phyloP scores from a whole-genome alignment of 1,139 yeast genomes.

The Geotrichum phurueaensis region DNA sequence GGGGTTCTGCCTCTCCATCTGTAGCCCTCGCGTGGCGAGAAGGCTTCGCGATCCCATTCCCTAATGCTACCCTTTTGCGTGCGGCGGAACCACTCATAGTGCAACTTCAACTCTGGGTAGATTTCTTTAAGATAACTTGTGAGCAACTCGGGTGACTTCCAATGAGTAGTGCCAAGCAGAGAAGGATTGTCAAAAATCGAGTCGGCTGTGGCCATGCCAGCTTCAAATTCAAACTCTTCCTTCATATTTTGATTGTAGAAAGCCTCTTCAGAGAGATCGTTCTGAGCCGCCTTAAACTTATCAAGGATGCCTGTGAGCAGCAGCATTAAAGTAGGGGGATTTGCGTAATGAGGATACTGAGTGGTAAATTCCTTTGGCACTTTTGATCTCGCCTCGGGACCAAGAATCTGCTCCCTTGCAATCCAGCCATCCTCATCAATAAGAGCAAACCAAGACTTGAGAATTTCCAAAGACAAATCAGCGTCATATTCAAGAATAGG shows the following conservation, averaged over 20 bases:
- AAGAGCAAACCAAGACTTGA: constrained; percentile 80
- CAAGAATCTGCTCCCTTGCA: constrained; percentile 90
- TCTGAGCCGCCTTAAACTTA: constrained; percentile 33
- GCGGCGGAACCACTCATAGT: constrained; percentile 77
- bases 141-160: constrained; percentile 58
- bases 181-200: constrained; percentile 2
- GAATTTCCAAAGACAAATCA: constrained; percentile 72
- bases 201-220: neutral
- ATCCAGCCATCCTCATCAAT: constrained; percentile 95
- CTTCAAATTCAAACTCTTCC: constrained; percentile 11
- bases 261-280: constrained; percentile 6
- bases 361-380: constrained; percentile 83
- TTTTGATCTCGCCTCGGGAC: constrained; percentile 81
- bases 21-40: constrained; percentile 56
- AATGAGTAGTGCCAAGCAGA: constrained; percentile 42
- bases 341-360: constrained; percentile 87
- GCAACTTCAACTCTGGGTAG: constrained; percentile 70
- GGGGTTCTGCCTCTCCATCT: constrained; percentile 92
- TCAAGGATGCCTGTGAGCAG: constrained; percentile 65
- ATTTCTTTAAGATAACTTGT: constrained; percentile 55
- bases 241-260: constrained; percentile 9
- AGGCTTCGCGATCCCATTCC: constrained; percentile 62
- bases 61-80: constrained; percentile 73
- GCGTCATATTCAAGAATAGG: constrained; percentile 80
- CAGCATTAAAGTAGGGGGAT: constrained; percentile 90